These are phyloP conservation scores for Lichtheimia ornata DNA, from an alignment of 371 early-diverging fungal genomes.

Conservation along the genomic window DNA sequence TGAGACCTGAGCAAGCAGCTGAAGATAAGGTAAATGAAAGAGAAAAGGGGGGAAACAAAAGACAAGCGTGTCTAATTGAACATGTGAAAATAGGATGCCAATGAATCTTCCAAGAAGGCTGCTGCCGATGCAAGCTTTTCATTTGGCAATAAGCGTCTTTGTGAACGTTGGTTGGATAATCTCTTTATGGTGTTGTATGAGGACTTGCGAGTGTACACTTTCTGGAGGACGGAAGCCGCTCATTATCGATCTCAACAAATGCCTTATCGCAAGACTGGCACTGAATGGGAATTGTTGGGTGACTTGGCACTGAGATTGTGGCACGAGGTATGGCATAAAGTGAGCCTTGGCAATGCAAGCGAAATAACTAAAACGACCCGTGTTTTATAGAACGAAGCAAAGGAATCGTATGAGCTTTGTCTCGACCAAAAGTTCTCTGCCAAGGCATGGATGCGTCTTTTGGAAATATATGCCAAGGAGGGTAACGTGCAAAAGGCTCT, in stretches of 20 bases:
- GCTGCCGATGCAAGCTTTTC: slow-evolving; percentile 51
- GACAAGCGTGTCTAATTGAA: neutral
- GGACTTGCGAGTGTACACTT: slow-evolving; percentile 92
- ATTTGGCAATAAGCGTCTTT: slow-evolving; percentile 92
- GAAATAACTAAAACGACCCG: neutral
- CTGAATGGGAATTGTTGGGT: slow-evolving; percentile 96
- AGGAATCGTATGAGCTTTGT: slow-evolving; percentile 86
- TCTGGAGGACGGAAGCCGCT: slow-evolving; percentile 75
- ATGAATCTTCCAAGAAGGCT: slow-evolving; percentile 12
- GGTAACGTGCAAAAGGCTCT: slow-evolving; percentile 80
- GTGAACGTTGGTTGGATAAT: slow-evolving; percentile 98
- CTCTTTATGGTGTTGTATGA: slow-evolving; percentile 97
- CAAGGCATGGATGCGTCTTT: slow-evolving; percentile 80
- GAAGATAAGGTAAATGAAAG: slow-evolving; percentile 18
- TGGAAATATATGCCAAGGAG: slow-evolving; percentile 81
- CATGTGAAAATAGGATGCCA: neutral
- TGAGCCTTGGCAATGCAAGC: neutral
- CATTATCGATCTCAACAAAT: slow-evolving; percentile 72
- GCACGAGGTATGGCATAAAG: slow-evolving; percentile 59
- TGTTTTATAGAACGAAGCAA: slow-evolving; percentile 72
- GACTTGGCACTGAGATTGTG: slow-evolving; percentile 86
- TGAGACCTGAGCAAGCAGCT: slow-evolving; percentile 43
- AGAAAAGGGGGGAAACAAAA: slow-evolving; percentile 19
- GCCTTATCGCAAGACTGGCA: slow-evolving; percentile 86
- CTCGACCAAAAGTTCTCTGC: slow-evolving; percentile 89